Percentiles rank a stretch among this genome's conserved stretches.
Conservation (phyloP, 495 filamentous ascomycete genomes). For the Penicillium egyptiacum region DNA sequence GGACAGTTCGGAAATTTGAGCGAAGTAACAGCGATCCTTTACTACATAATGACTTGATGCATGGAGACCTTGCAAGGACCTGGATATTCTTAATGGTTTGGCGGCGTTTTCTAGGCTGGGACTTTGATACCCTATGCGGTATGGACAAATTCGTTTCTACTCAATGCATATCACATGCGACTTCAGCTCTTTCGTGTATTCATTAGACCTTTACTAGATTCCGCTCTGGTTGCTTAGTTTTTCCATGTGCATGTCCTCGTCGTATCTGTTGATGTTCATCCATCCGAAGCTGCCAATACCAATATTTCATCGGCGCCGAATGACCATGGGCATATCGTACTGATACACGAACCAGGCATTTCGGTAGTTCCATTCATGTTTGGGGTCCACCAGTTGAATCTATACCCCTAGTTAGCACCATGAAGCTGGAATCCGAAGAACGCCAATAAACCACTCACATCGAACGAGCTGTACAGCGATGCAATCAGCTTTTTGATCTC, state of each 20-base stretch:
- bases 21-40: conserved; percentile 12
- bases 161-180: conserved; percentile 15
- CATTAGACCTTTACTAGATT: conserved; percentile 10
- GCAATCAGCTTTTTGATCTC: conserved; percentile 82
- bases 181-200: conserved; percentile 14
- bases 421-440: not conserved
- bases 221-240: not conserved
- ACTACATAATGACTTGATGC: conserved; percentile 30
- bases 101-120: conserved; percentile 19
- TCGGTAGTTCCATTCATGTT: conserved; percentile 32
- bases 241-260: not conserved
- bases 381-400: conserved; percentile 30
- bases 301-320: conserved; percentile 19
- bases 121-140: conserved; percentile 33
- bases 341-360: conserved; percentile 39
- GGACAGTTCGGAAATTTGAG: conserved; percentile 3
- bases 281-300: too few species aligned
- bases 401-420: conserved; percentile 9
- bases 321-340: conserved; percentile 33
- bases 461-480: conserved; percentile 67
- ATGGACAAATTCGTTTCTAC: conserved; percentile 17
- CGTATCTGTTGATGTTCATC: not conserved
- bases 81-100: conserved; percentile 21
- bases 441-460: conserved; percentile 38
- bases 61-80: conserved; percentile 14